Conservation (phyloP, 176 grass and related monocot species). For the Carex kokanica region DNA sequence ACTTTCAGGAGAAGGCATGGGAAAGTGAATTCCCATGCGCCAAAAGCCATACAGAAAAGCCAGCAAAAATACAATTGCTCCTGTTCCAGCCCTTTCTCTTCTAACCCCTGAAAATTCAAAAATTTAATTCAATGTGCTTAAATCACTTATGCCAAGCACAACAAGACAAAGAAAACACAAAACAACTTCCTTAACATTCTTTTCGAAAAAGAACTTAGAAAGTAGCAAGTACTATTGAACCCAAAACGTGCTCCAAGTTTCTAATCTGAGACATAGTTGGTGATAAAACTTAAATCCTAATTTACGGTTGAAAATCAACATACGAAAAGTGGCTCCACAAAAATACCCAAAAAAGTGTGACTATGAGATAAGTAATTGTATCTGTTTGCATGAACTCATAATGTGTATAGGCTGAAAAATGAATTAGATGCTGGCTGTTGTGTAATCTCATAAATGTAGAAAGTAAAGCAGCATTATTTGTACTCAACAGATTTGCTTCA, state of each 20-base stretch:
- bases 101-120: slow-evolving; percentile 57
- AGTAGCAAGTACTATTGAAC: background rate
- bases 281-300: background rate
- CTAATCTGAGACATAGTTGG: background rate
- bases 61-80: slow-evolving; percentile 63
- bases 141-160: background rate
- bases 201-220: background rate
- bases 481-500: background rate
- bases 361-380: background rate
- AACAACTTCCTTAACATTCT: background rate
- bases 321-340: background rate
- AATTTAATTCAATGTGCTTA: background rate
- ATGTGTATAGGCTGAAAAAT: background rate
- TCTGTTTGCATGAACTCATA: background rate
- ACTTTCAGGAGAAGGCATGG: slow-evolving; percentile 96
- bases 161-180: background rate
- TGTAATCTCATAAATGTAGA: background rate
- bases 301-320: background rate
- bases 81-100: slow-evolving; percentile 59
- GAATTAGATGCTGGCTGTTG: background rate
- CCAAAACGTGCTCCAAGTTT: background rate
- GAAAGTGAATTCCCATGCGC: slow-evolving; percentile 99
- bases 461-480: background rate
- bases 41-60: slow-evolving; percentile 89
- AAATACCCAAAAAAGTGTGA: background rate